Conservation (phyloP, 1,284 basidiomycete species). For the Sanghuangporus baumii region DNA sequence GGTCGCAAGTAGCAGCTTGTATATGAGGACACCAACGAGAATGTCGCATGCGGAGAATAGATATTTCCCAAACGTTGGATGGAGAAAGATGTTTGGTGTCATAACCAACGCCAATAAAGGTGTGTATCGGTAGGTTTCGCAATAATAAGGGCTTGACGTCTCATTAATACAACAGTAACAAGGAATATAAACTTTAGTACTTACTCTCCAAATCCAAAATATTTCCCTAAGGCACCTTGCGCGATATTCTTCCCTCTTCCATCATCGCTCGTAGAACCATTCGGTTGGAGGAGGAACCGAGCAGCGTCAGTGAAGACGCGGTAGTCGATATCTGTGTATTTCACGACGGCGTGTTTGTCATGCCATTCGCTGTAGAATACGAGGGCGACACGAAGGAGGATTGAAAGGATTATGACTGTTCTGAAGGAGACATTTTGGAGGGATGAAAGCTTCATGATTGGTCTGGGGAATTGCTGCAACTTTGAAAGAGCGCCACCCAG, state of each 20-base stretch:
- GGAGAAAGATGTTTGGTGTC: slow-evolving; percentile 74
- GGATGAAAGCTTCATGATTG: neutral
- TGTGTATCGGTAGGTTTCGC: slow-evolving; percentile 95
- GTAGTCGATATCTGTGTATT: slow-evolving; percentile 98
- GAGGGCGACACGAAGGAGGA: slow-evolving; percentile 58
- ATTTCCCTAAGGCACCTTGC: slow-evolving; percentile 51
- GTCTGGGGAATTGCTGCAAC: neutral
- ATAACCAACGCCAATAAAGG: slow-evolving; percentile 84
- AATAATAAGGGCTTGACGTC: slow-evolving; percentile 74
- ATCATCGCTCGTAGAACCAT: slow-evolving; percentile 2
- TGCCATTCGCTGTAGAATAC: slow-evolving; percentile 88
- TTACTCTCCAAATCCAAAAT: slow-evolving; percentile 62
- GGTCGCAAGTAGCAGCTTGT: slow-evolving; percentile 54
- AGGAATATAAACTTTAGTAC: slow-evolving; percentile 24
- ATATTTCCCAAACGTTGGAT: slow-evolving; percentile 85
- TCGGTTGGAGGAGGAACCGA: slow-evolving; percentile 45
- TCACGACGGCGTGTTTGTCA: slow-evolving; percentile 75
- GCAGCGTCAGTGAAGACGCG: slow-evolving; percentile 93
- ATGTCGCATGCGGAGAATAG: slow-evolving; percentile 87
- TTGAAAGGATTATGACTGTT: slow-evolving; percentile 48
- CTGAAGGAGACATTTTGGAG: slow-evolving; percentile 37
- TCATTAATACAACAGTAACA: slow-evolving; percentile 5
- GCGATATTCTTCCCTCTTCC: slow-evolving; percentile 41
- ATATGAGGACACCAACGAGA: slow-evolving; percentile 74
- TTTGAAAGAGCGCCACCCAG: neutral